Conservation (phyloP, 768 basidiomycete genomes). For the Mycena rebaudengoi region DNA sequence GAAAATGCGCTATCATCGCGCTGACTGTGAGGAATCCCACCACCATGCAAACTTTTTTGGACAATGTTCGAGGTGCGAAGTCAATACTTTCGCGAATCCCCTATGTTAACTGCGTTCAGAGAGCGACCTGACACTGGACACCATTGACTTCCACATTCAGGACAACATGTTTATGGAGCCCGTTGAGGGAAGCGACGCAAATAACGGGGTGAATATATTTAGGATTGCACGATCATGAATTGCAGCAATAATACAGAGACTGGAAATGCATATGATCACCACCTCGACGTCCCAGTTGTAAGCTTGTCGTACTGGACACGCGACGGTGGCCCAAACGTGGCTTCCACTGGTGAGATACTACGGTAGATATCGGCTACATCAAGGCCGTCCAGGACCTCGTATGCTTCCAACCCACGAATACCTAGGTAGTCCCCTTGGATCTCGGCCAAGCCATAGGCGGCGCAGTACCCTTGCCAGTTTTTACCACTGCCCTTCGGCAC, state of each 20-base stretch:
- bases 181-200: constrained; percentile 39
- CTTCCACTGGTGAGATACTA: too few relatives aligned
- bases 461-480: background rate
- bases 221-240: too few relatives aligned
- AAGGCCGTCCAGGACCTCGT: too few relatives aligned
- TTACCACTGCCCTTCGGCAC: background rate
- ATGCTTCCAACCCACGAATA: background rate
- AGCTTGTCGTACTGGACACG: too few relatives aligned
- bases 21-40: constrained; percentile 64
- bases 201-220: constrained; percentile 54
- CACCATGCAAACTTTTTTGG: constrained; percentile 56
- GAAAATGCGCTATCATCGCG: constrained; percentile 55
- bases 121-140: constrained; percentile 36
- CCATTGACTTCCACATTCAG: constrained; percentile 26
- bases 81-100: background rate
- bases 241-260: too few relatives aligned
- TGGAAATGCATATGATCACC: too few relatives aligned
- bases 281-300: too few relatives aligned
- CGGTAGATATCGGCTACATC: too few relatives aligned
- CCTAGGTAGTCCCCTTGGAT: background rate
- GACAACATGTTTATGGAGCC: constrained; percentile 33
- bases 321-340: too few relatives aligned
- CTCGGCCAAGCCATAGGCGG: background rate
- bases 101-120: constrained; percentile 7
- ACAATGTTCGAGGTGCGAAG: constrained; percentile 32